Conservation (phyloP, 2,329 filamentous ascomycete genomes). For the Cytospora piceicola region DNA sequence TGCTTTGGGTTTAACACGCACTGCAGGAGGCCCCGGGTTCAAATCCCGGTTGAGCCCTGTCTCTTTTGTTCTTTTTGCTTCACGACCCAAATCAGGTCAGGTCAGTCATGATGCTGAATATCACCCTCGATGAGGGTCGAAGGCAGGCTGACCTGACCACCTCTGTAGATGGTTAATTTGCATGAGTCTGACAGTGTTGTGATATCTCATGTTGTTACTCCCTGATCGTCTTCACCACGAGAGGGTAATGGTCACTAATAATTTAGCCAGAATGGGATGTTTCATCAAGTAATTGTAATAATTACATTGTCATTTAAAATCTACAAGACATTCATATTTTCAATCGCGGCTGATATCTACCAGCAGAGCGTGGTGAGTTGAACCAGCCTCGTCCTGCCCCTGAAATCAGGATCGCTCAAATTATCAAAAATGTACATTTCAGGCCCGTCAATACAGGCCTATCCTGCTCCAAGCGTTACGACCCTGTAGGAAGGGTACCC, state of each 20-base stretch:
- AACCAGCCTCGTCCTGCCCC: neutral
- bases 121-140: too few relatives aligned
- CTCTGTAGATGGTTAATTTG: too few relatives aligned
- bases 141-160: too few relatives aligned
- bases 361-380: neutral
- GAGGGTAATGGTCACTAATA: too few relatives aligned
- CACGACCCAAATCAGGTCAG: too few relatives aligned
- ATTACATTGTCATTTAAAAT: neutral
- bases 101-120: too few relatives aligned
- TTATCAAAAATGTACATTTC: neutral
- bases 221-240: too few relatives aligned
- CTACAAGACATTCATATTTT: neutral
- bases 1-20: slow-evolving; percentile 20
- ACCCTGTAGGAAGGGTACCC: neutral
- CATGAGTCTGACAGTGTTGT: too few relatives aligned
- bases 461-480: neutral
- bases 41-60: slow-evolving; percentile 18
- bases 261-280: too few relatives aligned
- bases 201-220: too few relatives aligned
- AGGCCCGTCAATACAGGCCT: neutral
- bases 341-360: neutral
- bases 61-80: neutral
- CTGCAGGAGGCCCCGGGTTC: slow-evolving; percentile 28
- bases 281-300: neutral
- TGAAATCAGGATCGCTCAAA: neutral